Base-by-base conservation (phyloP, 176 grass and related monocot species). In the Zoysia japonica region DNA sequence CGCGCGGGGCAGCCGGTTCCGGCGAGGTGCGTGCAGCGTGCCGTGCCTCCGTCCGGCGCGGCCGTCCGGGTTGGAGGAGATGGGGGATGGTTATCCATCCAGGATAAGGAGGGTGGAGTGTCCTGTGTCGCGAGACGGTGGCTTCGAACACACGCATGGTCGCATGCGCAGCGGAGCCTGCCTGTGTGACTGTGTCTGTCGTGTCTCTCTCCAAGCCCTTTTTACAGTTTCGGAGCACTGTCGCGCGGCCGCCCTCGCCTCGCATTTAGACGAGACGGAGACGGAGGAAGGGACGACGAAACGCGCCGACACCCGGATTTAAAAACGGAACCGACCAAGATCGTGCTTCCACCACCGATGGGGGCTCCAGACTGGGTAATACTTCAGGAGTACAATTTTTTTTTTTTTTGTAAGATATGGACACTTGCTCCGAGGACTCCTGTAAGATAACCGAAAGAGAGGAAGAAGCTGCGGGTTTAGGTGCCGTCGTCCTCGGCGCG, bases 301-400 rank as follows among this genome's bases (percentile, higher is more conserved):
- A 75, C 47, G 39, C 47, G 46, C 75, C 65, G 81, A 70, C 81
- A 80, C 47, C 54, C 11, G 28, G 81, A 62, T 79, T 84, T 74
- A 28, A 84, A 11, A 88, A 79, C 14, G 81, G 69, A 75, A 4
- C 85, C 72, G 79, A 87, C 85, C 81, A 88, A 80, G 76, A 88
- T 80, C 54, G 81, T 75, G 76, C 81, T 55, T 3, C n/a, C 12
- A 68, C 28, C 28, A 28, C 28, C 28, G 28, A 28, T 28, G 28
- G 28, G 28, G 28, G 28, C 28, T 28, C 28, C 28, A 28, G 28
- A 28, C 28, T 28, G 28, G 28, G 28, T 28, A 28, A 28, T 28
- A 28, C 28, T 28, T 28, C 28, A 28, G 28, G 28, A 28, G 28
- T 28, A 28, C 28, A 28, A 28, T 28, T 28, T 28, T 28, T 28